A percentile compares a stretch with the other conserved stretches of the same genome.
Conservation (phyloP, 108 stramenopile genomes). For the Poteriospumella lacustris region DNA sequence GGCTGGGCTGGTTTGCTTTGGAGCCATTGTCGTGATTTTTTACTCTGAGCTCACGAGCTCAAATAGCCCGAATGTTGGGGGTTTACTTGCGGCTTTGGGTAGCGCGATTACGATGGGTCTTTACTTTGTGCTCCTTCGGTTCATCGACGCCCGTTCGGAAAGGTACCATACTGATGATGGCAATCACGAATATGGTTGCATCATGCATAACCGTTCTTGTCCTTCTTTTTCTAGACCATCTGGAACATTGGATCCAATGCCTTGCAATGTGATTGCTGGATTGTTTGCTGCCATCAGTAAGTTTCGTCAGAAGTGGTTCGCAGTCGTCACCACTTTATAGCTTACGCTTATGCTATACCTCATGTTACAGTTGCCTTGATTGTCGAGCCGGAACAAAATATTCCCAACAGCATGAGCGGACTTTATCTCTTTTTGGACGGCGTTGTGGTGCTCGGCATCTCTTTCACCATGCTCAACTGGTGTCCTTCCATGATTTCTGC, state of each 20-base stretch:
- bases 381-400: neutral
- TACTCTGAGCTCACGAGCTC: neutral
- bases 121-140: neutral
- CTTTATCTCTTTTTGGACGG: neutral
- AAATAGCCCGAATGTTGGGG: neutral
- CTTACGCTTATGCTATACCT: too few species aligned
- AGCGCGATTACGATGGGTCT: neutral
- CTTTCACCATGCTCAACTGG: neutral
- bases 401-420: neutral
- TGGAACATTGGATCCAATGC: neutral
- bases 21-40: constrained; percentile 12
- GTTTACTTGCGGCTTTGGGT: neutral
- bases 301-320: too few species aligned
- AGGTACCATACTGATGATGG: too few species aligned
- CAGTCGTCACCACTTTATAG: too few species aligned
- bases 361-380: neutral
- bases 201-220: too few species aligned
- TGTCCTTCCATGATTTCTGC: neutral
- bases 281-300: neutral
- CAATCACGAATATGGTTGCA: too few species aligned
- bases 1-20: neutral
- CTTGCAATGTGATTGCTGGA: constrained; percentile 4
- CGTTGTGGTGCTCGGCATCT: neutral
- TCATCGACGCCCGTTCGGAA: too few species aligned
- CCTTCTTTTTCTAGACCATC: too few species aligned